Base-by-base conservation (phyloP, 2,329 filamentous ascomycete genomes). In the Plenodomus biglobosus region DNA sequence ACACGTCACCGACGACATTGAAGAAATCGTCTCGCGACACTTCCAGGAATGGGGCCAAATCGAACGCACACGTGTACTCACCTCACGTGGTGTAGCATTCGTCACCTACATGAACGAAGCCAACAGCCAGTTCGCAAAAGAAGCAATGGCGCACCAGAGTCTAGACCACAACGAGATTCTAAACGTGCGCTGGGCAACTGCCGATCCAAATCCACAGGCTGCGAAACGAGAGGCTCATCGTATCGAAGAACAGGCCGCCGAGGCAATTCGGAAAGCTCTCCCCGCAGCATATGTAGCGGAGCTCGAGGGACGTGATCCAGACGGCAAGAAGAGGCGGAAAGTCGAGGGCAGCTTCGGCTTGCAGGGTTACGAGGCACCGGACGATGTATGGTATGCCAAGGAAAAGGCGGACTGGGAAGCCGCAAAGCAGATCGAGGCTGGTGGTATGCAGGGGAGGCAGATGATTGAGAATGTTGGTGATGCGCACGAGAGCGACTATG, bases 41-140 rank as follows among this genome's bases (percentile, higher is more conserved):
- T 96, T 97, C 69, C 87, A 90, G 19, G 94, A 99, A 80, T 99
- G 92, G 92, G 94, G 94, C 0, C 88, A 92, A 64, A 78, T 99
- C 41, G 92, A 97, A 70, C 83, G 94, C 38, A 85, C 87, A 39
- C 86, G 94, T 21, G 92, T 97, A 2, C 77, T 99, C 13, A 96
- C 95, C 48, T 86, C 85, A 1, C 78, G 92, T 35, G 95, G 94
- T 45, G 94, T 99, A 17, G 95, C 86, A 0, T 99, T 99, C 70
- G 86, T 99, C 46, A 99, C 95, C 8, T 97, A 97, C 68, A 82
- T 83, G 19, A 96, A 96, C 68, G 89, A 96, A 44, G 71, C 71
- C n/a, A 74, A 73, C 44, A 53, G 55, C 1, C 68, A 73, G 47
- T 73, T 74, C 39, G 71, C 71, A 19, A 73, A 92, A 68, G 91